phyloP scores from a whole-genome alignment of 495 filamentous ascomycete species.

The Xylaria castorea region DNA sequence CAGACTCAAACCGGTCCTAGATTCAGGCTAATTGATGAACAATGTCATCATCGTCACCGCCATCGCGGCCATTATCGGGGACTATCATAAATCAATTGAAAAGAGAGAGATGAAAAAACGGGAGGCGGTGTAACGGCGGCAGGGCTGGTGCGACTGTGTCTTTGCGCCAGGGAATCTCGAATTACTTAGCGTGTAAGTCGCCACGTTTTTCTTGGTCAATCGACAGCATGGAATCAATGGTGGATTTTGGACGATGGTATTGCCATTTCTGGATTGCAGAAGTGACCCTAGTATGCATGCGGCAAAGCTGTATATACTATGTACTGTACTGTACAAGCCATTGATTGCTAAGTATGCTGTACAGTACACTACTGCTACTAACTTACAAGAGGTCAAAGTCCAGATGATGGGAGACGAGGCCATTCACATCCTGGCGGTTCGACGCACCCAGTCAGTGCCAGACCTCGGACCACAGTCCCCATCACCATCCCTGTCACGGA shows the following conservation, averaged over 20 bases:
- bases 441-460: background rate
- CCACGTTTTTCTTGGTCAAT: background rate
- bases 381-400: too few species aligned
- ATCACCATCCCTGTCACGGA: slow-evolving; percentile 8
- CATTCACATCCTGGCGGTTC: slow-evolving; percentile 11
- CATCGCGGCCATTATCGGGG: background rate
- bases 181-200: background rate
- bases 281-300: background rate
- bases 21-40: background rate
- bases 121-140: background rate
- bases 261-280: slow-evolving; percentile 1
- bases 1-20: slow-evolving; percentile 2
- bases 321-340: background rate
- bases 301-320: background rate
- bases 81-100: background rate
- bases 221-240: background rate
- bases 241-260: background rate
- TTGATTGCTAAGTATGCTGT: background rate
- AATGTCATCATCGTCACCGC: slow-evolving; percentile 6
- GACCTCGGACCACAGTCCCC: background rate
- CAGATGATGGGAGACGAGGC: background rate
- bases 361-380: background rate
- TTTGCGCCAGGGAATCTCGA: background rate
- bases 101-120: background rate
- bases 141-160: background rate